These are phyloP conservation scores for Aspergillus sp. DNA, from an alignment of 2,329 filamentous ascomycete species.

Conservation along the genomic window DNA sequence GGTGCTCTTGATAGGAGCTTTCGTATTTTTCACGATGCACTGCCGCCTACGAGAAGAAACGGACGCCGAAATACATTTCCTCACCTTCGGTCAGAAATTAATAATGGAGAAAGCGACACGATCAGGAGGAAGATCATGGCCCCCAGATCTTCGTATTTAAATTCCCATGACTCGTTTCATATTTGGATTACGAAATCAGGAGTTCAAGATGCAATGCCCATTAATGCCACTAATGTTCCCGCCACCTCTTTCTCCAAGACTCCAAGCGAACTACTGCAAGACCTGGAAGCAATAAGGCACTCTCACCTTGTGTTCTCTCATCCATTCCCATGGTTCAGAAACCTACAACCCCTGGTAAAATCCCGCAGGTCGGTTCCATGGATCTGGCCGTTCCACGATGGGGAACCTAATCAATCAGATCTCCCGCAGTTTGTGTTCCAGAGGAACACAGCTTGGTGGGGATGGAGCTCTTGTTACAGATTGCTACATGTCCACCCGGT, in stretches of 20 bases:
- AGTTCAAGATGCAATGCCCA: neutral
- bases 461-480: conserved; percentile 5
- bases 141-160: neutral
- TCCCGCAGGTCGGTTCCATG: conserved; percentile 21
- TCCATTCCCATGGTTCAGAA: conserved; percentile 10
- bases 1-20: neutral
- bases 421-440: conserved; percentile 11
- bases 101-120: neutral
- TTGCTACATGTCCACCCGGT: conserved; percentile 4
- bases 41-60: neutral
- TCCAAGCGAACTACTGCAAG: neutral
- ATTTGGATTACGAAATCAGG: neutral
- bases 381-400: conserved; percentile 19
- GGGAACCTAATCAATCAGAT: conserved; percentile 17
- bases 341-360: conserved; percentile 17
- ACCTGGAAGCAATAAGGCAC: neutral
- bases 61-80: neutral
- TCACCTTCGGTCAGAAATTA: neutral
- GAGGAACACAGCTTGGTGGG: neutral
- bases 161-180: neutral
- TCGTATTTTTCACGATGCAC: neutral
- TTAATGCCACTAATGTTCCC: neutral
- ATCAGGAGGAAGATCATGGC: neutral
- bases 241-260: neutral
- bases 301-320: neutral